phyloP scores from a whole-genome alignment of 345 rosid genomes.

The Salix dunnii region DNA sequence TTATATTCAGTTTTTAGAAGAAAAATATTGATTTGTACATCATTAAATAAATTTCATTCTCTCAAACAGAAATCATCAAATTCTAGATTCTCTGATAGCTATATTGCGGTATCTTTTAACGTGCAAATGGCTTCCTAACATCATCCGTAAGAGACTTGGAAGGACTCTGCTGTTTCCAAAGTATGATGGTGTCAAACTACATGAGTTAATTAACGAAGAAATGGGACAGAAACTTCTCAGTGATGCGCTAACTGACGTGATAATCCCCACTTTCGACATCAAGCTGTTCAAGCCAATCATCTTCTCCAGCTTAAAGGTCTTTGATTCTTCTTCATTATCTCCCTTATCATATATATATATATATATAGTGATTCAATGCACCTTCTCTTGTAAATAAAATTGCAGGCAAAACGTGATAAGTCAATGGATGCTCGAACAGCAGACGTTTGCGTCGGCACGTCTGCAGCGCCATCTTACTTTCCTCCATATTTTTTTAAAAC shows the following conservation, averaged over 20 bases:
- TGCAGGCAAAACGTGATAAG: constrained; percentile 3
- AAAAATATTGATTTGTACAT: no score
- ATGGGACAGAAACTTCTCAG: neutral
- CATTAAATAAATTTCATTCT: no score
- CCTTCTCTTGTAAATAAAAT: neutral
- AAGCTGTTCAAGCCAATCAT: constrained; percentile 12
- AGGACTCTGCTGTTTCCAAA: no score
- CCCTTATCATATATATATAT: no score
- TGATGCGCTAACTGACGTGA: constrained; percentile 3
- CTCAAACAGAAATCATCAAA: no score
- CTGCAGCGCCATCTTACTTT: constrained; percentile 17
- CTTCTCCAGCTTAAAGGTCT: constrained; percentile 15
- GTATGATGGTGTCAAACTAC: constrained; percentile 6
- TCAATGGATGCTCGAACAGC: neutral
- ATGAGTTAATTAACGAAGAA: neutral
- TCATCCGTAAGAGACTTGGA: neutral
- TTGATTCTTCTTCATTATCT: neutral
- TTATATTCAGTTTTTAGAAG: no score
- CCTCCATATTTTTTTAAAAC: constrained; percentile 18
- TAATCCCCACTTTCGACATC: constrained; percentile 5
- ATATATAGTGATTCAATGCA: no score
- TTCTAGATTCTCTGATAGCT: no score
- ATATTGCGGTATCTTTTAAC: no score
- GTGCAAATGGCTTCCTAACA: neutral
- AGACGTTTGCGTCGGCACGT: constrained; percentile 15